Conservation (phyloP, 2,329 filamentous ascomycete genomes). For the Fonsecaea pugnacius region DNA sequence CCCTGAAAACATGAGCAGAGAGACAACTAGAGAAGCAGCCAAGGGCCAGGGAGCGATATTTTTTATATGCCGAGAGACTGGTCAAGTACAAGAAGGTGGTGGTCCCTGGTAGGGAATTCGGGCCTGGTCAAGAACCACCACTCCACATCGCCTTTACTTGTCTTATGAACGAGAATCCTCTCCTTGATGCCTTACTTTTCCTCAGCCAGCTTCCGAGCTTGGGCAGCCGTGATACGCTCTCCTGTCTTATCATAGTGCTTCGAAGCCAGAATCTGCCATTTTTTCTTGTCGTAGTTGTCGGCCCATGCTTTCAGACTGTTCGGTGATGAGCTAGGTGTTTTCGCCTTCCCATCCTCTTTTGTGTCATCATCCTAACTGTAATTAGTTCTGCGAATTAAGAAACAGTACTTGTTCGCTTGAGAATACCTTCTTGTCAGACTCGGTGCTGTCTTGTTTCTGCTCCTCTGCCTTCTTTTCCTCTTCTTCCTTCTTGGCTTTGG, state of each 20-base stretch:
- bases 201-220: slow-evolving; percentile 33
- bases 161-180: neutral
- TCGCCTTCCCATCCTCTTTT: neutral
- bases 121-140: no score
- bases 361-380: slow-evolving; percentile 7
- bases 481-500: slow-evolving; percentile 9
- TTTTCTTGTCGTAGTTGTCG: slow-evolving; percentile 30
- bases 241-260: slow-evolving; percentile 38
- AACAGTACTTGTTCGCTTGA: neutral
- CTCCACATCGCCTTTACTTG: neutral
- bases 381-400: neutral
- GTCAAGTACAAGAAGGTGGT: no score
- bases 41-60: neutral
- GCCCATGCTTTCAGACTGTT: slow-evolving; percentile 18
- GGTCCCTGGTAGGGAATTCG: neutral
- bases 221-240: slow-evolving; percentile 32
- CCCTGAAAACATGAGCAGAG: neutral
- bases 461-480: slow-evolving; percentile 20
- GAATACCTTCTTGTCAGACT: slow-evolving; percentile 5
- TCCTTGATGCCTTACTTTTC: slow-evolving; percentile 6
- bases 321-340: slow-evolving; percentile 13
- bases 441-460: slow-evolving; percentile 13
- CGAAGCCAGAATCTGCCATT: slow-evolving; percentile 34
- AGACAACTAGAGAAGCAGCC: neutral
- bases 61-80: neutral